Evolutionary conservation across 495 filamentous ascomycete species (phyloP).

Genomic region (Annulohypoxylon stygium): DNA sequence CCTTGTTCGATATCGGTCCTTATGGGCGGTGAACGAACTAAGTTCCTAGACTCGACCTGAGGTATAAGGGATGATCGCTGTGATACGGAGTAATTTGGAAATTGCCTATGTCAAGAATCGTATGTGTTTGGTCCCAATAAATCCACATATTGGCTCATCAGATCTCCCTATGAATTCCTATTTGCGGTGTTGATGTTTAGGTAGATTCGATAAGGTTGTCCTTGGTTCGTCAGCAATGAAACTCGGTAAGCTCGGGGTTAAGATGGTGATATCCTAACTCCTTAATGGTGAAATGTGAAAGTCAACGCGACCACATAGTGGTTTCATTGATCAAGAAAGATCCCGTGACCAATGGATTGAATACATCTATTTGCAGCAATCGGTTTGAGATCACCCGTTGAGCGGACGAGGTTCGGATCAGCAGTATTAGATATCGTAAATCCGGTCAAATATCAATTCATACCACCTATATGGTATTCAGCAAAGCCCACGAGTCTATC

Average conservation of each 20-base stretch:
- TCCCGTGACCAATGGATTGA: not conserved
- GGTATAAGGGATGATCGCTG: slow-evolving; percentile 11
- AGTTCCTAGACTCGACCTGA: not conserved
- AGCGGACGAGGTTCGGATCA: not conserved
- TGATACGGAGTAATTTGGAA: slow-evolving; percentile 1
- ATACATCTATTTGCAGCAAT: not conserved
- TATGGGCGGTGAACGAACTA: slow-evolving; percentile 8
- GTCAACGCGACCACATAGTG: too few relatives aligned
- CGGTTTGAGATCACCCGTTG: not conserved
- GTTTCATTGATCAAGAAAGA: not conserved
- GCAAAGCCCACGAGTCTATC: not conserved
- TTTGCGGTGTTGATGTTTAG: not conserved
- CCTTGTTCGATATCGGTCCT: slow-evolving; percentile 21
- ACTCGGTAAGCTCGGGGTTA: slow-evolving; percentile 18
- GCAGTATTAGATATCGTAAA: not conserved
- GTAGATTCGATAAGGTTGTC: not conserved
- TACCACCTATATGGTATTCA: not conserved
- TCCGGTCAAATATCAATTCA: not conserved
- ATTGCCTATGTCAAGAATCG: slow-evolving; percentile 4
- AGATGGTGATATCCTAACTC: slow-evolving; percentile 9
- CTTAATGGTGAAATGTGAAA: not conserved
- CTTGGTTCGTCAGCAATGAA: not conserved
- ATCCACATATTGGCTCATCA: not conserved
- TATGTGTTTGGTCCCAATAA: slow-evolving; percentile 8
- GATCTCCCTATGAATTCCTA: not conserved